Base-by-base conservation (phyloP, 2,329 filamentous ascomycete species). In the Beauveria scarabaeidicola region DNA sequence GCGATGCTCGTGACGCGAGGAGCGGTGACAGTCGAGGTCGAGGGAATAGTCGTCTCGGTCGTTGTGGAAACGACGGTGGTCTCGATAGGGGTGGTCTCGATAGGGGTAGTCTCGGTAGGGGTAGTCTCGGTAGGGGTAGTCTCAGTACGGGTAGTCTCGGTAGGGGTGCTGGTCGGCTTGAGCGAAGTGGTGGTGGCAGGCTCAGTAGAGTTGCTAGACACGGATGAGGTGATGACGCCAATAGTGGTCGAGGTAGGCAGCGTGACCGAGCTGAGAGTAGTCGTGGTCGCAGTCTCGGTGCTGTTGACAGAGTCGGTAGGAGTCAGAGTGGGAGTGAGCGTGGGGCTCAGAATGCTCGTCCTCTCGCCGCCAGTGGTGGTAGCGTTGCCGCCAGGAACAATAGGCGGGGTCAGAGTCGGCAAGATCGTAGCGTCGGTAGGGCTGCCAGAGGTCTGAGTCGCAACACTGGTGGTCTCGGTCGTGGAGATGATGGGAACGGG, bases 1-100 rank as follows among this genome's bases (percentile, higher is more conserved):
- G 72, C 66, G 63, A 78, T 69, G 67, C 73, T 78, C 3, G 77
- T 79, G 29, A 74, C 63, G 19, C 65, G 66, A 27, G 65, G 63
- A 19, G 25, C 23, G 21, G 59, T 44, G 21, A 44, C 19, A 52
- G 44, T 62, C 17, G 41, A 15, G 2, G 29, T 58, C 40, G 13
- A 52, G 50, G n/a, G 29, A 27, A 15, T 53, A 59, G 13, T 50
- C 23, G 62, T 59, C 41, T 64, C 62, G 13, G 61, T 62, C 52
- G 62, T 58, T 25, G 51, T 27, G 59, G 56, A 32, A 52, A 29
- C 5, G 11, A 36, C 32, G 1, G 52, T 40, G 11, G 36, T 51
- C 27, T 32, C 40, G 15, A 9, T n/a, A 21, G 60, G 5, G 44
- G 7, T 62, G 19, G 50, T 58, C 59, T 41, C 19, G 15, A 60